phyloP scores from a whole-genome alignment of 495 filamentous ascomycete genomes.

The Pyrenula aspistea region DNA sequence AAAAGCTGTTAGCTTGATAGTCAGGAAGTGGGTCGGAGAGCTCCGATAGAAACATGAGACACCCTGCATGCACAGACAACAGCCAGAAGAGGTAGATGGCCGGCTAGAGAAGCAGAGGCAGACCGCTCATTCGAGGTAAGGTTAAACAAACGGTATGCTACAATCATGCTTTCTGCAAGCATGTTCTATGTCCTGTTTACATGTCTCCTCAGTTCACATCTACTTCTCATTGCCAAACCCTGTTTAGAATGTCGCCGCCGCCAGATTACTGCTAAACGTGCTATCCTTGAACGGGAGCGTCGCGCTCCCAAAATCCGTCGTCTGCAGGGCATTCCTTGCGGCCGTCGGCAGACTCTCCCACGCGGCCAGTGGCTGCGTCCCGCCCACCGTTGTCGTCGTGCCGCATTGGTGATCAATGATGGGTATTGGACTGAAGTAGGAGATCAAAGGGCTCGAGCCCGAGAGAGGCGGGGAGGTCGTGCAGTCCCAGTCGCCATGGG shows the following conservation, averaged over 20 bases:
- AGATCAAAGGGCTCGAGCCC: constrained; percentile 28
- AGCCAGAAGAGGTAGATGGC: no score
- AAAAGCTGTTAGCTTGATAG: no score
- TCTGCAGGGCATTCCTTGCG: constrained; percentile 23
- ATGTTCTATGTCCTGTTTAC: no score
- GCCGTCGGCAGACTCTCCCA: constrained; percentile 36
- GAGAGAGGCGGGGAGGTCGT: constrained; percentile 24
- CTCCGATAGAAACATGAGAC: no score
- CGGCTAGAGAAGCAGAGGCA: no score
- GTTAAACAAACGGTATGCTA: no score
- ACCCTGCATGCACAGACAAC: no score
- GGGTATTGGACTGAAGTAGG: constrained; percentile 36
- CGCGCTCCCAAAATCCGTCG: constrained; percentile 29
- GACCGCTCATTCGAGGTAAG: no score
- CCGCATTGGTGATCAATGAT: constrained; percentile 31
- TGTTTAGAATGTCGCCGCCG: constrained; percentile 21
- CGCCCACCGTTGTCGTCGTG: constrained; percentile 30
- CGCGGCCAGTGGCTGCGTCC: constrained; percentile 38
- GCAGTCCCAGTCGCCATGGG: constrained; percentile 39
- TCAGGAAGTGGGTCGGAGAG: no score
- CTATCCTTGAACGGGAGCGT: constrained; percentile 34
- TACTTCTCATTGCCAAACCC: constrained; percentile 7
- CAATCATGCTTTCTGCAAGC: no score
- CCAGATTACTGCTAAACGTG: constrained; percentile 26
- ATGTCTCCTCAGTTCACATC: no score